Percentiles rank a stretch among this genome's conserved stretches.
phyloP scores from a whole-genome alignment of 2,329 filamentous ascomycete genomes.

The Ceratocystis destructans region DNA sequence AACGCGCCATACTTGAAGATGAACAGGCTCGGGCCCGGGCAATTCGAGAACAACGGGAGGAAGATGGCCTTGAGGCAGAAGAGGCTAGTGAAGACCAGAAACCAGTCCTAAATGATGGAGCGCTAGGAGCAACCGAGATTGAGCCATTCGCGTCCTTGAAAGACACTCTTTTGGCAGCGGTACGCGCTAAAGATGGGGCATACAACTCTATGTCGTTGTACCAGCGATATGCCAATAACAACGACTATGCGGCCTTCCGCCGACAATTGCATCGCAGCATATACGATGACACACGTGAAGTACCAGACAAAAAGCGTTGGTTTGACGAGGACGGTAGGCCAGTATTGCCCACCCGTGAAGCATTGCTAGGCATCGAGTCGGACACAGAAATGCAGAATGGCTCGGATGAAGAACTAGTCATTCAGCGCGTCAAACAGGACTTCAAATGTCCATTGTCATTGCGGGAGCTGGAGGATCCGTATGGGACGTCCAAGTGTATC shows the following conservation, averaged over 20 bases:
- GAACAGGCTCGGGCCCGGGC: background rate
- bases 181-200: constrained; percentile 18
- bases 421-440: constrained; percentile 49
- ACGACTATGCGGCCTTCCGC: constrained; percentile 48
- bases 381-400: constrained; percentile 37
- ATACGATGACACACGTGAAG: constrained; percentile 35
- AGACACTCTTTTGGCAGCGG: background rate
- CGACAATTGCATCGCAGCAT: constrained; percentile 42
- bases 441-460: constrained; percentile 59
- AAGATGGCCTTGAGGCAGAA: background rate
- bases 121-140: too few species aligned
- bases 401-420: constrained; percentile 54
- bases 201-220: constrained; percentile 28
- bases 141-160: background rate
- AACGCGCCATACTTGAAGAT: constrained; percentile 12
- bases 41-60: background rate
- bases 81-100: constrained; percentile 3
- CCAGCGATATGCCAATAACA: constrained; percentile 41
- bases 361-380: constrained; percentile 26
- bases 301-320: constrained; percentile 42
- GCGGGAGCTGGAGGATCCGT: constrained; percentile 49
- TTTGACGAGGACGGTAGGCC: constrained; percentile 36
- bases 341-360: constrained; percentile 22
- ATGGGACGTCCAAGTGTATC: constrained; percentile 51
- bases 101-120: background rate